Base-by-base conservation (phyloP, 805 yeast genomes). In the Osmozyma mogii region DNA sequence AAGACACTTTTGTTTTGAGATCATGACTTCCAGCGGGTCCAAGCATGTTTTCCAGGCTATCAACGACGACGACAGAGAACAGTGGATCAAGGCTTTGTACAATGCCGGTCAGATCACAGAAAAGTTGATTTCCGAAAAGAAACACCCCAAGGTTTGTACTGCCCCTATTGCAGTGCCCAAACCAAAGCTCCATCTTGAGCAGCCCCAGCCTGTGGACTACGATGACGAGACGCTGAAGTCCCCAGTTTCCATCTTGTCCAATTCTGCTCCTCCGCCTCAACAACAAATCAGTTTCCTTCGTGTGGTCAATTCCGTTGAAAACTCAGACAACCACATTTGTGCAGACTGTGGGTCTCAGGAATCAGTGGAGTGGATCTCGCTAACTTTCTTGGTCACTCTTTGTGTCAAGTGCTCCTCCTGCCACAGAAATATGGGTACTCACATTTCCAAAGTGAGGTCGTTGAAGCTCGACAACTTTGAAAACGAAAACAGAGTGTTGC, bases 351-450 rank as follows among this genome's bases (percentile, higher is more conserved):
- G 79, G 0, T 48, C 75, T 2, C 45, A 54, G 0, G 72, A 67
- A 10, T 57, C 70, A 9, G 94, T 83, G 10, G 95, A 87, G 41
- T 88, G 96, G 96, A 70, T 89, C 3, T 83, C 95, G 0, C 63
- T 84, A 35, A 87, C 82, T 44, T 54, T 79, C 24, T 54, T 85
- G 31, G 75, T 76, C 17, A 72, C 79, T 3, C 61, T 89, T 15
- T 88, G 97, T 53, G 78, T 84, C 25, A 75, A 78, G 29, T 88
- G 97, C 45, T 77, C 95, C 0, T 87, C 94, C 0, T 76, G 78
- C n/a, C 96, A 88, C 52, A 64, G 96, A 32, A 77, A 84, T 13
- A 54, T 89, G 49, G 96, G 96, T 0, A 68, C 94, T 0, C 87
- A 81, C 40, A 67, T 85, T 4, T 72, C 92, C 5, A 84, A 81